Base-by-base conservation (phyloP, 2,329 filamentous ascomycete species). In the Pseudocercospora ulei region DNA sequence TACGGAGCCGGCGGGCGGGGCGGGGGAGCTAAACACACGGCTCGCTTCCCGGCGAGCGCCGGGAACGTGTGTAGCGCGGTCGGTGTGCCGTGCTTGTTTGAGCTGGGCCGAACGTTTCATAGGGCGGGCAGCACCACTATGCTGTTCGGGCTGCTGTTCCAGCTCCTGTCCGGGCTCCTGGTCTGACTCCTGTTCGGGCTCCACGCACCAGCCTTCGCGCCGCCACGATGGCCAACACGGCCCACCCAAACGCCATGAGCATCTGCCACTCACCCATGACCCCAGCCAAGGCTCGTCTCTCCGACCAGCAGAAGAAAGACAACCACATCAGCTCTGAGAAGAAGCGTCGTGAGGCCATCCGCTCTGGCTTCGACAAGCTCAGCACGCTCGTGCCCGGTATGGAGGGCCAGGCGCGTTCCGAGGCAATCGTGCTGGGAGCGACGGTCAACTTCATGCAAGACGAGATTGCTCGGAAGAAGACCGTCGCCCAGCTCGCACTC, bases 301-400 rank as follows among this genome's bases (percentile, higher is more conserved):
- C 76, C 30, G 77, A 81, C 50, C 68, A 75, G 45, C 76, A 82
- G 56, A 82, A 82, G 68, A 81, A 81, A 58, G 73, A 73, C 54
- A 82, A 83, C 56, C 79, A 82, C 62, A 82, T 82, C 51, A 73
- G 74, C 14, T 80, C 76, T 3, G 73, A 76, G 58, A 71, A 75
- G 54, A 76, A 80, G 61, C 74, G 78, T 22, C 74, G 78, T 28
- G 72, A 77, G 41, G 82, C 80, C 8, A 93, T 94, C 49, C 73
- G 86, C 30, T 77, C 83, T 42, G 83, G 82, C 40, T 93, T 92
- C 59, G 84, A 93, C 60, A 73, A 78, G 20, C 71, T 94, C 16
- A 82, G 82, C 9, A 74, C 78, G 37, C 70, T 92, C 19, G 83
- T 93, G 1, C 86, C 86, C 0, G 84, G 82, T 0, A 70, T 92